These are phyloP conservation scores for Penicillium sp. DNA, from an alignment of 2,329 filamentous ascomycete species.

Conservation along the genomic window DNA sequence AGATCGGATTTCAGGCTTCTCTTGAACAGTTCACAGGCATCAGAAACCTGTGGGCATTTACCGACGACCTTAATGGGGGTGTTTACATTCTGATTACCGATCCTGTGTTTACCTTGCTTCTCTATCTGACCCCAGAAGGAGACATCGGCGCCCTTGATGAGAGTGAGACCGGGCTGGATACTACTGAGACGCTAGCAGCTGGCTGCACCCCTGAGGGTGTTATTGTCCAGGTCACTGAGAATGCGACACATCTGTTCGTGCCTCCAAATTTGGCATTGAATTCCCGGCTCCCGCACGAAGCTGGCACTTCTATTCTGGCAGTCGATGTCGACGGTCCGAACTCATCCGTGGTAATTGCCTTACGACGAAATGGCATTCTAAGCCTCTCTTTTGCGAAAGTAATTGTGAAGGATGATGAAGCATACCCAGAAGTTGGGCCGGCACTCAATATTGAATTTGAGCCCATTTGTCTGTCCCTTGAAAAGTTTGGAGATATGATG, in stretches of 20 bases:
- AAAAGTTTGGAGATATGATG: constrained; percentile 23
- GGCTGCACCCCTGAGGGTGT: constrained; percentile 35
- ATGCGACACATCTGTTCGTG: constrained; percentile 33
- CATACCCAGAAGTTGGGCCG: constrained; percentile 23
- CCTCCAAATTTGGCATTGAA: constrained; percentile 21
- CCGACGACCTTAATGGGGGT: constrained; percentile 29
- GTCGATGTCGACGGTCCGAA: constrained; percentile 30
- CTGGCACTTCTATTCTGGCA: constrained; percentile 25
- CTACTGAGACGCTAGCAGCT: constrained; percentile 45
- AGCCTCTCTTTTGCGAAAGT: constrained; percentile 30
- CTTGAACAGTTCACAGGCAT: constrained; percentile 42
- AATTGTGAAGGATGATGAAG: constrained; percentile 9
- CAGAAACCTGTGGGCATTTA: constrained; percentile 45
- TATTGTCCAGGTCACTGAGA: constrained; percentile 45
- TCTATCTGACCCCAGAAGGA: constrained; percentile 39
- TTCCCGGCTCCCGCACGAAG: constrained; percentile 22
- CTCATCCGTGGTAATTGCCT: constrained; percentile 30
- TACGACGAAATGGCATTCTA: constrained; percentile 25
- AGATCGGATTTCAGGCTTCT: constrained; percentile 52
- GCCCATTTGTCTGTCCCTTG: constrained; percentile 36
- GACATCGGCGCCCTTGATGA: constrained; percentile 42
- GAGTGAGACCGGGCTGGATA: constrained; percentile 40
- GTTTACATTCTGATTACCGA: constrained; percentile 45
- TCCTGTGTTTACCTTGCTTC: constrained; percentile 39
- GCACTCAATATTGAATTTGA: constrained; percentile 31